Evolutionary conservation across 805 yeast species (phyloP), one percentile per base, ranked within the genome.

Genomic region (Naumovozyma dairenensis): DNA sequence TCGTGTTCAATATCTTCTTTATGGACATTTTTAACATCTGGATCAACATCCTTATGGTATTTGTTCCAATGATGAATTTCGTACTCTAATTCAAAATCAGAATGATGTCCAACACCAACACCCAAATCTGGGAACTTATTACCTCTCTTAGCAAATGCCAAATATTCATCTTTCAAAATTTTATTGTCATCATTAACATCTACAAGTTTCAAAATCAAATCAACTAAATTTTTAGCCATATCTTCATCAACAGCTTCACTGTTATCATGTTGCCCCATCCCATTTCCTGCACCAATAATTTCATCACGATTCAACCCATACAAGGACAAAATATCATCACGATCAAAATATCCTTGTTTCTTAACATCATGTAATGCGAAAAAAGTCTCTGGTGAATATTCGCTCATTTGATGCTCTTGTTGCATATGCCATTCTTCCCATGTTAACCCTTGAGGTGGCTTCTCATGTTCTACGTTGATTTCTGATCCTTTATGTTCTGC

Each of bases 21-120:
- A 54, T 86, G 96, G 33, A 82, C 80, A 16, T 72, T 61, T 46
- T 69, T 67, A 18, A 86, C 85, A 34, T 83, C 86, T 2, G 96
- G 96, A 55, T 86, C 96, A 36, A 67, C 60, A 44, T 82, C 74
- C 36, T 72, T 67, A 53, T 82, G 92, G 51, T 69, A 78, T 59
- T 85, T 66, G 39, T 77, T 72, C 96, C 96, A 89, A 57, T 87
- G 97, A 56, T 87, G 96, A 37, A 83, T 77, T 55, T 89, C 96
- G 54, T 87, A 89, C 55, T 87, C 96, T 45, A 74, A 71, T 58
- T 87, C 97, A 51, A 86, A 89, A 60, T 84, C 95, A 22, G 86
- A 79, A 60, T 87, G 96, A 52, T 87, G 96, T 18, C 95, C 95
- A 6, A 84, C 87, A 20, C 96, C 97, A 38, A 78, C 76, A 6